Percentiles rank a stretch among this genome's conserved stretches.
Evolutionary conservation across 352 stramenopile genomes (phyloP).

Genomic region (Elongisporangium anandrum): DNA sequence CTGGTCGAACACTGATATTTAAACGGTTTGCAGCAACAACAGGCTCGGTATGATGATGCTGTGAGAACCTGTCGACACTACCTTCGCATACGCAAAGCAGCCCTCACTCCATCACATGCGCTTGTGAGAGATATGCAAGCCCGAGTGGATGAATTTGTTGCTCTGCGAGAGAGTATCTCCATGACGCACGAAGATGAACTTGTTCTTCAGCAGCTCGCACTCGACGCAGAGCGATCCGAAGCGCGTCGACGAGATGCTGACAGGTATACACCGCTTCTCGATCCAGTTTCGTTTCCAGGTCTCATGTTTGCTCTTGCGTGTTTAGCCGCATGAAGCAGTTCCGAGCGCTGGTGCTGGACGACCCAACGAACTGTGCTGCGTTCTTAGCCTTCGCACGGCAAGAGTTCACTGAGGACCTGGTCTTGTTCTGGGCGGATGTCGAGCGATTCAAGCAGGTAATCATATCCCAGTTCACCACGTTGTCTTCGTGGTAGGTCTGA

Average conservation of each 20-base stretch:
- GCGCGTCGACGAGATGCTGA: slow-evolving; percentile 19
- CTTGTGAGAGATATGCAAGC: slow-evolving; percentile 14
- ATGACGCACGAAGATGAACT: slow-evolving; percentile 32
- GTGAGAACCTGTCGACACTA: slow-evolving; percentile 18
- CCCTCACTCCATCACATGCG: slow-evolving; percentile 7
- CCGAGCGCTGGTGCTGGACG: slow-evolving; percentile 28
- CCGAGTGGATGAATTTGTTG: slow-evolving; percentile 30
- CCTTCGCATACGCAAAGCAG: slow-evolving; percentile 8
- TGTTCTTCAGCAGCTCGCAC: slow-evolving; percentile 12
- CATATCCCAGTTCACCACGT: not conserved
- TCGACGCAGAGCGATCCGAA: slow-evolving; percentile 15
- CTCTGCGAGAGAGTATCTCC: slow-evolving; percentile 24
- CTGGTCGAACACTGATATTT: not conserved
- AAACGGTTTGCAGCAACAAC: slow-evolving; percentile 8
- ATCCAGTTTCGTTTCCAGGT: too few species aligned
- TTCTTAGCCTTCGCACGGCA: slow-evolving; percentile 40
- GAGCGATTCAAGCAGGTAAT: slow-evolving; percentile 46
- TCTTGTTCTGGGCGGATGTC: slow-evolving; percentile 59
- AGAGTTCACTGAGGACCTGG: slow-evolving; percentile 54
- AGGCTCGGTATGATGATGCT: slow-evolving; percentile 20
- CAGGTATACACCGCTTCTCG: too few species aligned
- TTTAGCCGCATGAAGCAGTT: slow-evolving; percentile 32
- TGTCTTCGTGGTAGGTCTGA: too few species aligned
- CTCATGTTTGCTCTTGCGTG: slow-evolving; percentile 1
- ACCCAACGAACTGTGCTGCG: slow-evolving; percentile 16